Evolutionary conservation across 73 alveolate genomes (phyloP).

Genomic region (Paramecium biaurelia): DNA sequence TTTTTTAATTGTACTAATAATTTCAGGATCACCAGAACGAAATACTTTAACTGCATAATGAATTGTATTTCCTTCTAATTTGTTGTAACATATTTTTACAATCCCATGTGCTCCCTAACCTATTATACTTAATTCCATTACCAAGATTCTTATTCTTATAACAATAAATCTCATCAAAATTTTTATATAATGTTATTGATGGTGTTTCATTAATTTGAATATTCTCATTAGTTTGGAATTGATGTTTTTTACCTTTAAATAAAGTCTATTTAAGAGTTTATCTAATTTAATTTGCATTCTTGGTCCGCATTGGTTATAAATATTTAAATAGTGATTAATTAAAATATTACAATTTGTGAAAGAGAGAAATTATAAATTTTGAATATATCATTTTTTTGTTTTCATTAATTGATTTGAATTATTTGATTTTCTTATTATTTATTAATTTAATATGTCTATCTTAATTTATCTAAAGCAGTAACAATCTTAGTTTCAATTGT

Average conservation of each 20-base stretch:
- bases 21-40: constrained; percentile 42
- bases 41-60: constrained; percentile 23
- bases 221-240: neutral
- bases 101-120: constrained; percentile 52
- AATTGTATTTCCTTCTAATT: neutral
- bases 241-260: neutral
- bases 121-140: neutral
- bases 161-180: neutral
- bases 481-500: neutral
- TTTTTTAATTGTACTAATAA: neutral
- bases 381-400: neutral
- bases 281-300: neutral
- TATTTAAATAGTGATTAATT: neutral
- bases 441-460: neutral
- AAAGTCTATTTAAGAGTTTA: neutral
- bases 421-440: neutral
- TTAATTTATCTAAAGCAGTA: neutral
- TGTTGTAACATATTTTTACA: neutral
- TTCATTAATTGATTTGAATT: neutral
- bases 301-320: neutral
- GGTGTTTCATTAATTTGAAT: neutral
- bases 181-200: neutral
- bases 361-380: neutral
- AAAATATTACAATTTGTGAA: neutral
- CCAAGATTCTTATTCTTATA: neutral